Percentiles rank a stretch among this genome's conserved stretches.
These are phyloP conservation scores for Podospora pseudoanserina DNA, from an alignment of 495 filamentous ascomycete genomes.

Conservation along the genomic window DNA sequence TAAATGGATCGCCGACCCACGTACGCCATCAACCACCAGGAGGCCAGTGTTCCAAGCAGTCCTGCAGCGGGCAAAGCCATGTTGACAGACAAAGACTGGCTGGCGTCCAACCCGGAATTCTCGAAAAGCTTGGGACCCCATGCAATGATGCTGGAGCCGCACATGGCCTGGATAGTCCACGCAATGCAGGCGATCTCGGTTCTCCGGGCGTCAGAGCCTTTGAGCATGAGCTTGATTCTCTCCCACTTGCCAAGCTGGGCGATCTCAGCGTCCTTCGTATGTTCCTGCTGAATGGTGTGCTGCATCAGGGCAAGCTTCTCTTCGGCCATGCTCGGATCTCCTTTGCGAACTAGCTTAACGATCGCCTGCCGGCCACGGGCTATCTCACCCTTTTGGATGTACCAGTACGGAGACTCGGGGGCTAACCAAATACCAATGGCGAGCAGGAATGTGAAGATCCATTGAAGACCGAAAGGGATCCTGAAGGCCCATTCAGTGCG, in stretches of 20 bases:
- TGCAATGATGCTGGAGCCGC: slow-evolving; percentile 64
- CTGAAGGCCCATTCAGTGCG: slow-evolving; percentile 56
- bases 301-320: slow-evolving; percentile 67
- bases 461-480: slow-evolving; percentile 61
- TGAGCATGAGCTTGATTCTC: slow-evolving; percentile 56
- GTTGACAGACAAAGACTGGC: slow-evolving; percentile 48
- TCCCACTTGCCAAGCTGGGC: slow-evolving; percentile 30
- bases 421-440: slow-evolving; percentile 59
- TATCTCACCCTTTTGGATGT: slow-evolving; percentile 56
- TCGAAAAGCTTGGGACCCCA: slow-evolving; percentile 68
- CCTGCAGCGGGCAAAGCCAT: slow-evolving; percentile 44
- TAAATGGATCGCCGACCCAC: slow-evolving; percentile 53
- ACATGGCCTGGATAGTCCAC: slow-evolving; percentile 69
- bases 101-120: slow-evolving; percentile 58
- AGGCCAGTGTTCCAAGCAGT: slow-evolving; percentile 48
- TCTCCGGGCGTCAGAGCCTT: slow-evolving; percentile 60
- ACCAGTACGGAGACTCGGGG: slow-evolving; percentile 77
- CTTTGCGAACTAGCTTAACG: slow-evolving; percentile 50
- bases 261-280: slow-evolving; percentile 40
- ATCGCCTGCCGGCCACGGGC: slow-evolving; percentile 47
- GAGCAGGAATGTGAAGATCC: slow-evolving; percentile 65
- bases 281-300: slow-evolving; percentile 61
- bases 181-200: slow-evolving; percentile 66
- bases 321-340: slow-evolving; percentile 50
- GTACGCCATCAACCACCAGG: slow-evolving; percentile 50